These are phyloP conservation scores for Inga laurina DNA, from an alignment of 306 rosid species.

Conservation along the genomic window DNA sequence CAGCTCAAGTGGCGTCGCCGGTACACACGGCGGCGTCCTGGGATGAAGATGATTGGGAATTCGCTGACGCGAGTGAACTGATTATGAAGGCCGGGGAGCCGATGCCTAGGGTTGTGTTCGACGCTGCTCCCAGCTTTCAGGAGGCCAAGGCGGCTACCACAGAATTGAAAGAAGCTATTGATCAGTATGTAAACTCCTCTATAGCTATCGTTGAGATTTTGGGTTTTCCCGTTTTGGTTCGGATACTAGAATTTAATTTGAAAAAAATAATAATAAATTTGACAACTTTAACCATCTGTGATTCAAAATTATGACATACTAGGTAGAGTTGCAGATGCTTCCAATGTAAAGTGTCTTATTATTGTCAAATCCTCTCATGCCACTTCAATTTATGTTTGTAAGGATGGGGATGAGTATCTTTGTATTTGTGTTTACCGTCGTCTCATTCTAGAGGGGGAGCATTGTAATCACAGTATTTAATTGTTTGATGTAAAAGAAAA, in stretches of 20 bases:
- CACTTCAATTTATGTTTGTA: neutral
- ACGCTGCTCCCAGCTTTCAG: constrained; percentile 50
- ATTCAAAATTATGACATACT: too few relatives aligned
- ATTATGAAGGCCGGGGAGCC: constrained; percentile 47
- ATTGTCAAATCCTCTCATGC: neutral
- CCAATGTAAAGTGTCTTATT: neutral
- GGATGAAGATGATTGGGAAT: constrained; percentile 69
- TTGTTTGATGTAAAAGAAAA: too few relatives aligned
- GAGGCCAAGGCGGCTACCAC: constrained; percentile 78
- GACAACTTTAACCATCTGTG: too few relatives aligned
- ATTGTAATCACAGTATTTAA: too few relatives aligned
- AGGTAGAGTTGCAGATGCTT: neutral
- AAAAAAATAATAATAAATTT: too few relatives aligned
- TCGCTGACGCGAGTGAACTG: constrained; percentile 53
- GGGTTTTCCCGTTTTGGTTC: too few relatives aligned
- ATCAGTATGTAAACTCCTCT: constrained; percentile 43
- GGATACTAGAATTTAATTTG: too few relatives aligned
- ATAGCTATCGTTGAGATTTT: too few relatives aligned
- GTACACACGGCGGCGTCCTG: constrained; percentile 38
- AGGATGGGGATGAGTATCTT: neutral
- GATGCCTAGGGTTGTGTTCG: constrained; percentile 72
- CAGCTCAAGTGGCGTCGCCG: constrained; percentile 21
- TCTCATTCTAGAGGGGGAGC: neutral
- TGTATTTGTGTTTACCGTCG: neutral
- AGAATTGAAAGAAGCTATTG: constrained; percentile 77